phyloP scores from a whole-genome alignment of 805 yeast genomes.

The Metschnikowia reukaufii region DNA sequence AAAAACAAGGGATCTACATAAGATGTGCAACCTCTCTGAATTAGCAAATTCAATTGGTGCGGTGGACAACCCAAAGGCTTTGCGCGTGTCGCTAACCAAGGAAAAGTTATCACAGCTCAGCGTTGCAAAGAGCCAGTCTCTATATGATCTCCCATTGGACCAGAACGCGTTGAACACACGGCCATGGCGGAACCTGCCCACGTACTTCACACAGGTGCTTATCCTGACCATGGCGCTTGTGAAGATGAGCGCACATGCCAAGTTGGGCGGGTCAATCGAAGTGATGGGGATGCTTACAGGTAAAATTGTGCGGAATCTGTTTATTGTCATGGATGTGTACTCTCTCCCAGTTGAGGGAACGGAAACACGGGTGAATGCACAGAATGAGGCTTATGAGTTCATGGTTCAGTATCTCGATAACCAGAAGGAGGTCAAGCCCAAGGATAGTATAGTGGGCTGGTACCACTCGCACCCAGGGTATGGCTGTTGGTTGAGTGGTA shows the following conservation, averaged over 20 bases:
- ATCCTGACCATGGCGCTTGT: constrained; percentile 70
- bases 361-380: constrained; percentile 93
- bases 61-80: constrained; percentile 2
- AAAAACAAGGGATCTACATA: not conserved
- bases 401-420: constrained; percentile 81
- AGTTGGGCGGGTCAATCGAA: constrained; percentile 82
- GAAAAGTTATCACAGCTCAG: constrained; percentile 8
- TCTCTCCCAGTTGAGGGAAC: constrained; percentile 94
- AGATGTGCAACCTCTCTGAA: not conserved
- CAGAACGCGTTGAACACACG: constrained; percentile 17
- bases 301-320: constrained; percentile 50
- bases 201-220: constrained; percentile 59
- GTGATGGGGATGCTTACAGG: constrained; percentile 96
- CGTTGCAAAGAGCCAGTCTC: constrained; percentile 10
- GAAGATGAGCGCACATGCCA: constrained; percentile 79
- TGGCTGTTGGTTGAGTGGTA: constrained; percentile 94
- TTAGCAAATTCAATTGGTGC: constrained; percentile 5
- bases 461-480: constrained; percentile 96
- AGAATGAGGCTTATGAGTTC: constrained; percentile 89
- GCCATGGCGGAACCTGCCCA: constrained; percentile 60
- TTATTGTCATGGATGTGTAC: constrained; percentile 78
- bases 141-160: constrained; percentile 15
- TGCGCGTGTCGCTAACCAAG: constrained; percentile 7
- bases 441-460: constrained; percentile 90
- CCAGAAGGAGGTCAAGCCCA: constrained; percentile 46